These are phyloP conservation scores for Komagataella kurtzmanii DNA, from an alignment of 805 yeast genomes.

Conservation along the genomic window DNA sequence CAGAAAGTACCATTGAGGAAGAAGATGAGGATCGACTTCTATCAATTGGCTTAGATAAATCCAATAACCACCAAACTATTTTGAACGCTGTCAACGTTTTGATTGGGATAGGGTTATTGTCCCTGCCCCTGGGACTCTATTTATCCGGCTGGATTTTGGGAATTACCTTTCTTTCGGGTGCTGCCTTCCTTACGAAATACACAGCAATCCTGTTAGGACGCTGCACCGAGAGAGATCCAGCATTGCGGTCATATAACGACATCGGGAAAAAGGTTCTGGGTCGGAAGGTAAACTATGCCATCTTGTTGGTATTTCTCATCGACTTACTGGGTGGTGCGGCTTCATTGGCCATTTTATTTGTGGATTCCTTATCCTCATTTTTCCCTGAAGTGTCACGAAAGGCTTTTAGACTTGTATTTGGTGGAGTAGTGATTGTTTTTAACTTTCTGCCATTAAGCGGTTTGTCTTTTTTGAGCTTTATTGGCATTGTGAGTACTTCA, in stretches of 20 bases:
- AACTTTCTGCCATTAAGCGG: slow-evolving; percentile 63
- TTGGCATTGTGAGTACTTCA: slow-evolving; percentile 62
- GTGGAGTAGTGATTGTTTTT: slow-evolving; percentile 24
- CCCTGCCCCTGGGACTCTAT: slow-evolving; percentile 57
- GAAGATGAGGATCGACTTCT: neutral
- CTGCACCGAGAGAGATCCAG: slow-evolving; percentile 25
- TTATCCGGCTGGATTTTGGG: slow-evolving; percentile 59
- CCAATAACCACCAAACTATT: slow-evolving; percentile 63
- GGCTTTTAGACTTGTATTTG: slow-evolving; percentile 27
- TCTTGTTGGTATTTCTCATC: slow-evolving; percentile 34
- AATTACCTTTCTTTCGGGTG: slow-evolving; percentile 21
- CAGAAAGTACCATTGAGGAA: neutral
- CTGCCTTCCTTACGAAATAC: slow-evolving; percentile 35
- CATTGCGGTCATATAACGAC: slow-evolving; percentile 42
- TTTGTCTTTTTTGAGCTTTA: slow-evolving; percentile 51
- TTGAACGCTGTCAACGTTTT: slow-evolving; percentile 69
- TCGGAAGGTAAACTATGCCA: slow-evolving; percentile 22
- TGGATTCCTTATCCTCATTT: slow-evolving; percentile 43
- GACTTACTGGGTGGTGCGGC: slow-evolving; percentile 52
- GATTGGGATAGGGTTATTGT: slow-evolving; percentile 64
- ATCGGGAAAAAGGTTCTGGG: slow-evolving; percentile 42
- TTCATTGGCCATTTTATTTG: slow-evolving; percentile 42
- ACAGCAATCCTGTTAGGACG: slow-evolving; percentile 43
- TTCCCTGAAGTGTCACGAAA: slow-evolving; percentile 25
- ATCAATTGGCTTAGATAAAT: slow-evolving; percentile 15